Evolutionary conservation across 768 basidiomycete genomes (phyloP).

Genomic region (Paxillus ammoniavirescens): DNA sequence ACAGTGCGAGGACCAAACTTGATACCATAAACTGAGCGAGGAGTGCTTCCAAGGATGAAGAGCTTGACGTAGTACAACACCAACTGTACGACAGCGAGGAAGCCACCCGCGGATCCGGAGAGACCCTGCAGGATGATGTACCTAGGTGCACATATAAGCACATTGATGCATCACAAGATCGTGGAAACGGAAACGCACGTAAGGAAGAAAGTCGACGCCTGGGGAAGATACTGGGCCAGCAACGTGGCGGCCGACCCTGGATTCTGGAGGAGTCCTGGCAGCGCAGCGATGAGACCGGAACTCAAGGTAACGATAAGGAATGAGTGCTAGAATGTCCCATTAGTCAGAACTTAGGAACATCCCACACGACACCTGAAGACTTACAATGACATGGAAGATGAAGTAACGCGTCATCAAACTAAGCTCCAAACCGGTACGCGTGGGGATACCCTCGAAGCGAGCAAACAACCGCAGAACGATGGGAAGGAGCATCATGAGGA

Average conservation of each 20-base stretch:
- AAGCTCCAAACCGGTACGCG: conserved; percentile 78
- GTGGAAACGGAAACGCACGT: conserved; percentile 44
- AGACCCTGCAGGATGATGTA: conserved; percentile 83
- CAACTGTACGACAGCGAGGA: conserved; percentile 75
- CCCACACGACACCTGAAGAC: conserved; percentile 30
- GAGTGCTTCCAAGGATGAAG: conserved; percentile 83
- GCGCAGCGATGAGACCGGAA: conserved; percentile 77
- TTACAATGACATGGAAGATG: conserved; percentile 86
- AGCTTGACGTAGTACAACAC: conserved; percentile 90
- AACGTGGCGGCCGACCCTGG: conserved; percentile 67
- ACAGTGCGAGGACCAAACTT: conserved; percentile 71
- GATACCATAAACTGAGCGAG: conserved; percentile 80
- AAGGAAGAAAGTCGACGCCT: conserved; percentile 87
- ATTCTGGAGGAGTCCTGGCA: conserved; percentile 60
- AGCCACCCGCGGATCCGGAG: conserved; percentile 73
- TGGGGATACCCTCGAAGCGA: conserved; percentile 87
- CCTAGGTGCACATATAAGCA: conserved; percentile 29
- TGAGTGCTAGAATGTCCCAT: conserved; percentile 61
- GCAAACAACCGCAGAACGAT: conserved; percentile 80
- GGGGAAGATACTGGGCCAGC: conserved; percentile 77
- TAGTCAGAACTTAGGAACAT: neutral
- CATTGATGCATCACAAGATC: neutral
- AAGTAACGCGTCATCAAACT: conserved; percentile 92
- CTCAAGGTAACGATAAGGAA: conserved; percentile 89
- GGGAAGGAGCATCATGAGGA: conserved; percentile 89